Evolutionary conservation across 768 basidiomycete genomes (phyloP), one percentile per base, ranked within the genome.

Genomic region (Pulveroboletus sp.): DNA sequence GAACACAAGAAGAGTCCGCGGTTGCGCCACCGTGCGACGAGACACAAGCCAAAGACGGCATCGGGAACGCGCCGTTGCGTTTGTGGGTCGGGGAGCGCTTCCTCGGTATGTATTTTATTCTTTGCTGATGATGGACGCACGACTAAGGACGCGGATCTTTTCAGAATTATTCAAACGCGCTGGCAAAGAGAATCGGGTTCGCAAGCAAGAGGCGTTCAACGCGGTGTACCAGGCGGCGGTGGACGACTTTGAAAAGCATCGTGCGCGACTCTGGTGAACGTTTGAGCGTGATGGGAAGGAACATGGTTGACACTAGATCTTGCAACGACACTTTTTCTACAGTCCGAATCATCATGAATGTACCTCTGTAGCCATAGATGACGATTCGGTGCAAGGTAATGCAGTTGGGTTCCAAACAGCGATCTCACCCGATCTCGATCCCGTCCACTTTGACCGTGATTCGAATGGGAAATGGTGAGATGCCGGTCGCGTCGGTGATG

Each of bases 401-500:
- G 17, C 27, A n/a, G n/a, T n/a, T n/a, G n/a, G n/a, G n/a, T n/a
- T n/a, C 20, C 14, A 35, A 20, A 16, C 16, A 16, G 23, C 12
- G 6, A 5, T 5, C 13, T 65, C 54, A 76, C 3, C 71, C 77
- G 17, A 88, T 71, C 61, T 88, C 85, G 14, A 76, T 63, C 10
- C 83, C 86, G 5, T 82, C 86, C 24, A 90, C 73, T 50, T 75
- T 82, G 42, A 89, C 86, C 5, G 68, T 61, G 31, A 92, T 80
- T 52, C 80, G 79, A 31, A 89, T 76, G 2, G 89, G 89, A 59
- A 92, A 92, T 0, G 89, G 89, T 0, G 89, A 90, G 36, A 91
- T 86, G 5, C 82, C 82, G 24, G 74, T 68, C 4, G 82, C 81
- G 49, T 86, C 82, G n/a, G 85, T 88, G 48, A 92, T 92, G 6